Conservation (phyloP, 345 rosid species). For the Eutrema yunnanense region DNA sequence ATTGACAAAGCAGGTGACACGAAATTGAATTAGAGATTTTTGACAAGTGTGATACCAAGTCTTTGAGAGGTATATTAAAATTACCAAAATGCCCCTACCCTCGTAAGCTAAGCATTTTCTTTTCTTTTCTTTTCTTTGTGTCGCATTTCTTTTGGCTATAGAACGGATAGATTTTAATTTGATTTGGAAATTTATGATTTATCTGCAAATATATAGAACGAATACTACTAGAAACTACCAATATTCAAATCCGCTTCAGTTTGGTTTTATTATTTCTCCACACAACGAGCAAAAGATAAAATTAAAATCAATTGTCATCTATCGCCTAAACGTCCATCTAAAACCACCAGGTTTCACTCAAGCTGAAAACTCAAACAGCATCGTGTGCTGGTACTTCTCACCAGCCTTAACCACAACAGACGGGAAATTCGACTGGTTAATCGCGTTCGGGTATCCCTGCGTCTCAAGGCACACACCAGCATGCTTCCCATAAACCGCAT, state of each 20-base stretch:
- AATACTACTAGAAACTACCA: too few relatives aligned
- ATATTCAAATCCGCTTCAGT: too few relatives aligned
- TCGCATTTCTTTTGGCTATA: too few relatives aligned
- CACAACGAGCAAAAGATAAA: neutral
- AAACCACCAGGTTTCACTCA: conserved; percentile 31
- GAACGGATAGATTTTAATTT: too few relatives aligned
- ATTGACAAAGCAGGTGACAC: too few relatives aligned
- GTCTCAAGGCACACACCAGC: conserved; percentile 87
- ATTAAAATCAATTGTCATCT: neutral
- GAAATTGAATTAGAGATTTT: neutral
- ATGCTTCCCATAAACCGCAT: conserved; percentile 76
- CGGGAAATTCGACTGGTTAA: conserved; percentile 77
- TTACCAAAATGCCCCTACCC: neutral
- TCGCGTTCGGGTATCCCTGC: conserved; percentile 83
- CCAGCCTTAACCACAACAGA: conserved; percentile 77
- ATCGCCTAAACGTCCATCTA: neutral
- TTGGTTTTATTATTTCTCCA: too few relatives aligned
- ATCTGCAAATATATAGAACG: too few relatives aligned
- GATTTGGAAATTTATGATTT: too few relatives aligned
- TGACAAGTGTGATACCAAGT: too few relatives aligned
- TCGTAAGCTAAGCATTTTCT: too few relatives aligned
- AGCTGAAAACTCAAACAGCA: conserved; percentile 71
- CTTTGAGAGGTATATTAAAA: too few relatives aligned
- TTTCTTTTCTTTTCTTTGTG: too few relatives aligned
- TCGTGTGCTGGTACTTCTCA: conserved; percentile 62